These are phyloP conservation scores for Podila epigama DNA, from an alignment of 192 early-diverging fungal species.

Conservation along the genomic window DNA sequence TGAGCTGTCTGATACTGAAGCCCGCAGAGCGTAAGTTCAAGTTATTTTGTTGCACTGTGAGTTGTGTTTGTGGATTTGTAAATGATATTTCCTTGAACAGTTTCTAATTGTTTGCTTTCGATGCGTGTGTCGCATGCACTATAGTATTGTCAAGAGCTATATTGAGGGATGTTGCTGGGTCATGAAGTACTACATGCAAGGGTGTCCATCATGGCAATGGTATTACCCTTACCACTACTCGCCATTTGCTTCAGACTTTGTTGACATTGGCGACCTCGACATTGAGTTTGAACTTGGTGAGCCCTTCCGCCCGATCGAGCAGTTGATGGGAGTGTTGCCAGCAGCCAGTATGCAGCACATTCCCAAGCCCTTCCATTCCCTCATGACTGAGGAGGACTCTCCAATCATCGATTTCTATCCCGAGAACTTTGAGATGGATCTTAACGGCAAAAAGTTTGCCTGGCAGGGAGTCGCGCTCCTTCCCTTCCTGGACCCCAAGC, in stretches of 20 bases:
- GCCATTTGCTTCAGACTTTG: conserved; percentile 85
- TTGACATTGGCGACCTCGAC: conserved; percentile 74
- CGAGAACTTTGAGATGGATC: conserved; percentile 56
- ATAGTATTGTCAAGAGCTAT: conserved; percentile 79
- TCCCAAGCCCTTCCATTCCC: conserved; percentile 66
- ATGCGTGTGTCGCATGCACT: too few species aligned
- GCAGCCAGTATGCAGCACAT: conserved; percentile 76
- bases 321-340: conserved; percentile 97
- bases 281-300: conserved; percentile 83
- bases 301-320: conserved; percentile 93
- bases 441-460: conserved; percentile 94
- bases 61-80: not conserved
- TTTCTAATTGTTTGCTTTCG: not conserved
- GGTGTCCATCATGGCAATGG: conserved; percentile 92
- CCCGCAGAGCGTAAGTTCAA: conserved; percentile 59
- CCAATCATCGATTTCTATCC: conserved; percentile 96
- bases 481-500: conserved; percentile 92
- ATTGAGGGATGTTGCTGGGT: conserved; percentile 98
- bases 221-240: conserved; percentile 99
- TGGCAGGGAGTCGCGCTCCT: conserved; percentile 95
- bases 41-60: not conserved
- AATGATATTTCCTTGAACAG: not conserved
- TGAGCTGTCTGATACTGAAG: conserved; percentile 63
- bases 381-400: conserved; percentile 86
- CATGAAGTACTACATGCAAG: conserved; percentile 91